Conservation (phyloP, 805 yeast species). For the Zygoascus biomembranicola region DNA sequence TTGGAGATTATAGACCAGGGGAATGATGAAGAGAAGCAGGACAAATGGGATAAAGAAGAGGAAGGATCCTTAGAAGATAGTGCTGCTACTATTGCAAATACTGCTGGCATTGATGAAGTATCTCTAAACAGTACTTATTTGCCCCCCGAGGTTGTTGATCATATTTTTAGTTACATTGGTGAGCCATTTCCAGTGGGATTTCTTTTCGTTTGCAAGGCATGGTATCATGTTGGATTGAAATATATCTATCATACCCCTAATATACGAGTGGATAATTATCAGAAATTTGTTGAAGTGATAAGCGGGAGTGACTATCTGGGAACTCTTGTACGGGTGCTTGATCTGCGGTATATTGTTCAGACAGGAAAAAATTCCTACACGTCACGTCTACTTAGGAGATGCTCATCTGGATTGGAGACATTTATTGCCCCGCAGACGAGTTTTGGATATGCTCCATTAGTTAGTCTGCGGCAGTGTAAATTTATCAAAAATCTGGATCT, state of each 20-base stretch:
- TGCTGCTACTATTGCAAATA: background rate
- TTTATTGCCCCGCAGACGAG: slow-evolving; percentile 93
- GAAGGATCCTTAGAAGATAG: background rate
- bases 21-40: slow-evolving; percentile 3
- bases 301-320: slow-evolving; percentile 45
- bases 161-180: slow-evolving; percentile 26
- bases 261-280: slow-evolving; percentile 60
- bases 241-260: slow-evolving; percentile 56
- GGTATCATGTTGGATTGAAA: slow-evolving; percentile 57
- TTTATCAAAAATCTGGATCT: slow-evolving; percentile 61
- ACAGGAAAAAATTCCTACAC: slow-evolving; percentile 88
- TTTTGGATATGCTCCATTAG: slow-evolving; percentile 84
- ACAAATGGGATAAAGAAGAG: slow-evolving; percentile 5
- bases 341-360: slow-evolving; percentile 74
- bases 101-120: background rate
- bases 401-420: slow-evolving; percentile 52
- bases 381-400: slow-evolving; percentile 71
- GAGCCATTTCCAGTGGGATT: slow-evolving; percentile 32
- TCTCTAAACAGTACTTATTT: slow-evolving; percentile 17
- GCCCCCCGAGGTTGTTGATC: slow-evolving; percentile 44
- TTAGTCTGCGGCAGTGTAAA: slow-evolving; percentile 67
- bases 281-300: slow-evolving; percentile 61
- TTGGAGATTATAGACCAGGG: background rate
- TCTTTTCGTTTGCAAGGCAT: slow-evolving; percentile 50
- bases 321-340: slow-evolving; percentile 52